Conservation (phyloP, 441 rosid genomes). For the Pelargonium cotyledonis region DNA sequence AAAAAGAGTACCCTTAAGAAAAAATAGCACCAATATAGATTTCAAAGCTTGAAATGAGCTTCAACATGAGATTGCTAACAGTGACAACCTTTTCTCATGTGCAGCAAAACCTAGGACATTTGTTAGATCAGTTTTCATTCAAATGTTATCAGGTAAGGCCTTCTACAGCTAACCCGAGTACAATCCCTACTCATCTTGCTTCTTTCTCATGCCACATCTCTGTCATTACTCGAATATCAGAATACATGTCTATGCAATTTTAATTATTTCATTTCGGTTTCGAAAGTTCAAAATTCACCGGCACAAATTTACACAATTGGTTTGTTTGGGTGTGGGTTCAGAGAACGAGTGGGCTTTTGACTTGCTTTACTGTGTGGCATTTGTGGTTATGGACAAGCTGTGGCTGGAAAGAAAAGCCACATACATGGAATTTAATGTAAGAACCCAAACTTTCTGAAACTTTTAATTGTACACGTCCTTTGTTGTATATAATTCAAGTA, state of each 20-base stretch:
- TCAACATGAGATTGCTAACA: background rate
- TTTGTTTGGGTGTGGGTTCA: background rate
- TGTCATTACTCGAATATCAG: too few relatives aligned
- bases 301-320: background rate
- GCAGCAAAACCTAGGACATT: conserved; percentile 2
- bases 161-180: background rate
- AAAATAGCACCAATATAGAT: background rate
- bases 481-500: too few relatives aligned
- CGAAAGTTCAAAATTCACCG: background rate
- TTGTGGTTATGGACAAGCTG: conserved; percentile 5
- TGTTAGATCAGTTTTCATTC: conserved; percentile 3
- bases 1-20: background rate
- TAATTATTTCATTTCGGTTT: too few relatives aligned
- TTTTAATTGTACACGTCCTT: too few relatives aligned
- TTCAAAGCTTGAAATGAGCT: background rate
- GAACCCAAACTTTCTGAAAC: background rate
- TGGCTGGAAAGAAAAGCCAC: conserved; percentile 3
- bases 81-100: background rate
- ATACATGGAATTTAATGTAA: background rate
- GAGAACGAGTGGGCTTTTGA: conserved; percentile 4
- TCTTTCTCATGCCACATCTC: too few relatives aligned
- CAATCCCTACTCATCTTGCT: too few relatives aligned
- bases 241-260: too few relatives aligned
- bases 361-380: conserved; percentile 3
- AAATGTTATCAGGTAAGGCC: conserved; percentile 2